Conservation (phyloP, 148 eudicot genomes). For the Nepenthes mirabilis region DNA sequence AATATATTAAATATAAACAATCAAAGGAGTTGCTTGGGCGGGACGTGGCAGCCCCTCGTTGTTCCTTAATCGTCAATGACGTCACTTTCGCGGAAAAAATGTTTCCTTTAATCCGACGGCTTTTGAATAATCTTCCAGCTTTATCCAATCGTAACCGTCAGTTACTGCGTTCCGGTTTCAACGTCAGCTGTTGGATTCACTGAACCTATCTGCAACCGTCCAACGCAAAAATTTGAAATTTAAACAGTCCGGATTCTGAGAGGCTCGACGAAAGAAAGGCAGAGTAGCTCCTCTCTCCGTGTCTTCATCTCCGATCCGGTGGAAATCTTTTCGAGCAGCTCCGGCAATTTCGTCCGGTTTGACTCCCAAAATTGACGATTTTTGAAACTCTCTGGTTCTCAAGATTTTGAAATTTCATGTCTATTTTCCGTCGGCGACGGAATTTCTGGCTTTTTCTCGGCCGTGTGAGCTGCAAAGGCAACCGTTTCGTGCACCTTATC, state of each 20-base stretch:
- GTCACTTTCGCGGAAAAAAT: slow-evolving; percentile 19
- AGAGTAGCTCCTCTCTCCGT: slow-evolving; percentile 3
- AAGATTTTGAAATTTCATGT: background rate
- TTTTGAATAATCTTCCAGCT: background rate
- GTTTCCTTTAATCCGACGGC: slow-evolving; percentile 8
- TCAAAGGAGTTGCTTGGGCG: no score
- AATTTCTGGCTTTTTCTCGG: no score
- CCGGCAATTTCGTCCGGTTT: background rate
- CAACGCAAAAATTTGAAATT: slow-evolving; percentile 20
- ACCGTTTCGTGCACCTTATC: no score
- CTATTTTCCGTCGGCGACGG: background rate
- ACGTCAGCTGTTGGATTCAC: slow-evolving; percentile 13
- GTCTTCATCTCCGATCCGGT: background rate
- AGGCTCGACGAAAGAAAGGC: slow-evolving; percentile 3
- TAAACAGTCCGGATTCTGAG: slow-evolving; percentile 14
- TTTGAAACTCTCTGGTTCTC: background rate
- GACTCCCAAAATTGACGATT: background rate
- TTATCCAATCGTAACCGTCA: slow-evolving; percentile 9
- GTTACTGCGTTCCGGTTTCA: slow-evolving; percentile 3
- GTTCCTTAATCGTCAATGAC: background rate
- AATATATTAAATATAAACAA: no score
- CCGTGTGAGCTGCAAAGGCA: no score
- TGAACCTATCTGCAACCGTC: slow-evolving; percentile 3
- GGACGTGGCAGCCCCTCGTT: no score
- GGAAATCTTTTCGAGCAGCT: background rate